Base-by-base conservation (phyloP, 768 basidiomycete species). In the Multifurca ochricompacta region DNA sequence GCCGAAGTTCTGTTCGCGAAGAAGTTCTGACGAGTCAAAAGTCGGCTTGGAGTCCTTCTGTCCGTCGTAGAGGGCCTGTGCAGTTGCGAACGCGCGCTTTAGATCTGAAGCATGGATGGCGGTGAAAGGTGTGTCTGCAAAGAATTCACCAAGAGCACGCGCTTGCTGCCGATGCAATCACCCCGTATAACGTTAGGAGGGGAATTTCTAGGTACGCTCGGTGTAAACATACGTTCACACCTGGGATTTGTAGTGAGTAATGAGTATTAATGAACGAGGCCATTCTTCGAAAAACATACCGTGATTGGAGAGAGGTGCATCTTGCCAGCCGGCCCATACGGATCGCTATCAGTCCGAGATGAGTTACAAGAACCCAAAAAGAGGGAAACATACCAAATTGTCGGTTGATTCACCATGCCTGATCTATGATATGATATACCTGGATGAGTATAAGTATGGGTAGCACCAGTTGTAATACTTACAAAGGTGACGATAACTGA, bases 401-500 rank as follows among this genome's bases (percentile, higher is more conserved):
- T 90, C 87, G 31, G 76, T 79, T 7, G 87, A 87, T 62, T 91
- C 85, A 27, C 81, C 87, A 65, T 91, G 87, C 49, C 87, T 74
- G 60, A 88, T 73, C 85, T 89, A 53, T 37, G 28, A 14, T 28
- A 3, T 18, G 16, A 19, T 31, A 35, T 41, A 9, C 23, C n/a
- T 13, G 9, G 2, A 35, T 25, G n/a, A 16, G 18, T 48, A 13
- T 3, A 46, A 10, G 25, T 21, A 21, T 30, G 5, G 14, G 21
- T 19, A 23, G 18, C n/a, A n/a, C n/a, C n/a, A n/a, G n/a, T n/a
- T n/a, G n/a, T 8, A 28, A 28, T n/a, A 37, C 67, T 56, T 57
- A 68, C 68, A 30, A 68, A 68, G 19, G 68, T 69, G 19, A 67
- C 37, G 16, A 52, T 64, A 4, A 66, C 48, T 5, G 64, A 62